Evolutionary conservation across 2,329 filamentous ascomycete genomes (phyloP).

Genomic region (Penicillium frequentans): DNA sequence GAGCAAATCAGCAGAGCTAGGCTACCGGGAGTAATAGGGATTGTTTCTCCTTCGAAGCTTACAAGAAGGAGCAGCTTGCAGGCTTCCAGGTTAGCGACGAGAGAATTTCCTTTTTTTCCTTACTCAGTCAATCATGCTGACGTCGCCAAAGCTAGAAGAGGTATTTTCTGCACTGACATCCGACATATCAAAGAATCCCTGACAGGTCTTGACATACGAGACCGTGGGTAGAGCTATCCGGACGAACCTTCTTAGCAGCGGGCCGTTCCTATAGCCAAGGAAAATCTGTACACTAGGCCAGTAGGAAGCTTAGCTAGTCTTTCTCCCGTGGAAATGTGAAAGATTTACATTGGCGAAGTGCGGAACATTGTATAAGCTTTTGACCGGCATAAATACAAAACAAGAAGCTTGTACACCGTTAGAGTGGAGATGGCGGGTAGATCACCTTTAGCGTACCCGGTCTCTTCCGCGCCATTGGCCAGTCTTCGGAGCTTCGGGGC

Average conservation of each 20-base stretch:
- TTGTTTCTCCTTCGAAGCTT: not conserved
- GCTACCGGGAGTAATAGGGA: not conserved
- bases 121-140: slow-evolving; percentile 32
- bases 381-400: not conserved
- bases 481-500: not conserved
- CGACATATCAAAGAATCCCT: slow-evolving; percentile 11
- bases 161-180: not conserved
- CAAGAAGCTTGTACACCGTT: slow-evolving; percentile 5
- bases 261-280: slow-evolving; percentile 7
- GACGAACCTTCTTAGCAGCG: slow-evolving; percentile 5
- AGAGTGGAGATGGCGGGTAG: slow-evolving; percentile 6
- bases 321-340: slow-evolving; percentile 11
- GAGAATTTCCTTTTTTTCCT: not conserved
- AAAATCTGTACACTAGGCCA: not conserved
- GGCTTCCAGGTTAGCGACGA: not conserved
- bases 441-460: slow-evolving; percentile 2
- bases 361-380: slow-evolving; percentile 3
- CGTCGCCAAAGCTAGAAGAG: slow-evolving; percentile 19
- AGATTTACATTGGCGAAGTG: slow-evolving; percentile 12
- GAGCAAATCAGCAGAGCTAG: not conserved
- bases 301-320: not conserved
- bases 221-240: slow-evolving; percentile 13
- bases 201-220: slow-evolving; percentile 25
- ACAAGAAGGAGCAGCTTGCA: not conserved
- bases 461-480: slow-evolving; percentile 3